Percentiles rank a stretch among this genome's conserved stretches.
These are phyloP conservation scores for Calonectria montana DNA, from an alignment of 2,329 filamentous ascomycete genomes.

Conservation along the genomic window DNA sequence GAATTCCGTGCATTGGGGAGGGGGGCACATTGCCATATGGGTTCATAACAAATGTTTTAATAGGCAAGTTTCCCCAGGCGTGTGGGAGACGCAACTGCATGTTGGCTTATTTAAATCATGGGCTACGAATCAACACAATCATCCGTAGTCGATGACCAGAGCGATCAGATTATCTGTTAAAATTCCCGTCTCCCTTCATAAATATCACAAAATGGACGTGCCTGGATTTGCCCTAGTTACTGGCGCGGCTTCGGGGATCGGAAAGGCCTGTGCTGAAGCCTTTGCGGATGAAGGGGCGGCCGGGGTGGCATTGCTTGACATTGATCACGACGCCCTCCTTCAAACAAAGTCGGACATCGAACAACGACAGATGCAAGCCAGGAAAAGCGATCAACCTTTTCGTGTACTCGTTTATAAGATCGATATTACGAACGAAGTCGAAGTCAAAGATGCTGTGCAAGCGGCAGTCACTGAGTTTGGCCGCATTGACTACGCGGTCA, in stretches of 20 bases:
- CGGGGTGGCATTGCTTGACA: slow-evolving; percentile 43
- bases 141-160: background rate
- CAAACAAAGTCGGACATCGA: slow-evolving; percentile 37
- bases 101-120: background rate
- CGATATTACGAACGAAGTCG: slow-evolving; percentile 46
- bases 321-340: slow-evolving; percentile 33
- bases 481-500: slow-evolving; percentile 54
- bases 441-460: slow-evolving; percentile 37
- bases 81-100: background rate
- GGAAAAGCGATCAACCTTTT: background rate
- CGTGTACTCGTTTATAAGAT: slow-evolving; percentile 21
- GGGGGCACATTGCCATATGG: no score
- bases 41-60: background rate
- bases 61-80: background rate
- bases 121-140: background rate
- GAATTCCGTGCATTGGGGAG: no score
- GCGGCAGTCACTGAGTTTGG: slow-evolving; percentile 46
- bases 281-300: slow-evolving; percentile 44
- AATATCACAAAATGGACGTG: slow-evolving; percentile 32
- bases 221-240: slow-evolving; percentile 47
- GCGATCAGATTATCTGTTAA: background rate
- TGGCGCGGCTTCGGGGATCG: slow-evolving; percentile 47
- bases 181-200: background rate
- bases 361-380: background rate
- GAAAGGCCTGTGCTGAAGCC: slow-evolving; percentile 42